Evolutionary conservation across 2,329 filamentous ascomycete species (phyloP).

Genomic region (Aureobasidium sp.): DNA sequence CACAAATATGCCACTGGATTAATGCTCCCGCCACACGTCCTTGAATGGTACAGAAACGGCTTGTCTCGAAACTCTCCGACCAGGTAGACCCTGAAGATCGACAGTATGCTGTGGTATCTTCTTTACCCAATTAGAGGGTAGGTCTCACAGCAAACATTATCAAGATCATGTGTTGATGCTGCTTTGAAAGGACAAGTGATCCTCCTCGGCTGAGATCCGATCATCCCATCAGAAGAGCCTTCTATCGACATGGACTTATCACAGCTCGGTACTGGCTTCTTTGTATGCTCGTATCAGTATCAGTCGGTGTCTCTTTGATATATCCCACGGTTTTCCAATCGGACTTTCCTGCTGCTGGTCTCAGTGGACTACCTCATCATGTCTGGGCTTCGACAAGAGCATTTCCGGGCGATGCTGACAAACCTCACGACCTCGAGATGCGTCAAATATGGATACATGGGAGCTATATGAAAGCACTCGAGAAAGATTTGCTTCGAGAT

Average conservation of each 20-base stretch:
- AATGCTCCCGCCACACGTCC: neutral
- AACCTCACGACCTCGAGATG: constrained; percentile 64
- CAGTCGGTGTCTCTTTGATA: constrained; percentile 58
- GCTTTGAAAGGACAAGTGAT: constrained; percentile 55
- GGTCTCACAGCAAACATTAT: constrained; percentile 28
- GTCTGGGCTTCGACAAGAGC: constrained; percentile 70
- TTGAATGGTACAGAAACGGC: neutral
- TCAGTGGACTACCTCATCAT: constrained; percentile 65
- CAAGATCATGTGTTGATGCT: neutral
- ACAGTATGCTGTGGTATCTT: constrained; percentile 37
- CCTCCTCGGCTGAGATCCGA: constrained; percentile 55
- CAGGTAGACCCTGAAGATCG: neutral
- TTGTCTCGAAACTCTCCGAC: neutral
- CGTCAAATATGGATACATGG: constrained; percentile 75
- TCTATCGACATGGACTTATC: constrained; percentile 61
- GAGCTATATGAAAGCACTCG: constrained; percentile 67
- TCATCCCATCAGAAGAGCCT: constrained; percentile 56
- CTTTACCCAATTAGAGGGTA: constrained; percentile 70
- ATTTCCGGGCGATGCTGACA: constrained; percentile 41
- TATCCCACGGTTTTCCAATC: constrained; percentile 70
- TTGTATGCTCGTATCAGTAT: constrained; percentile 65
- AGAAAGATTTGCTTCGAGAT: constrained; percentile 53
- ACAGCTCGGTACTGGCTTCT: constrained; percentile 65
- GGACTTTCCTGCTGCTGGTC: constrained; percentile 60
- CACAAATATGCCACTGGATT: neutral